These are phyloP conservation scores for Pisolithus marmoratus DNA, from an alignment of 768 basidiomycete species.

Conservation along the genomic window DNA sequence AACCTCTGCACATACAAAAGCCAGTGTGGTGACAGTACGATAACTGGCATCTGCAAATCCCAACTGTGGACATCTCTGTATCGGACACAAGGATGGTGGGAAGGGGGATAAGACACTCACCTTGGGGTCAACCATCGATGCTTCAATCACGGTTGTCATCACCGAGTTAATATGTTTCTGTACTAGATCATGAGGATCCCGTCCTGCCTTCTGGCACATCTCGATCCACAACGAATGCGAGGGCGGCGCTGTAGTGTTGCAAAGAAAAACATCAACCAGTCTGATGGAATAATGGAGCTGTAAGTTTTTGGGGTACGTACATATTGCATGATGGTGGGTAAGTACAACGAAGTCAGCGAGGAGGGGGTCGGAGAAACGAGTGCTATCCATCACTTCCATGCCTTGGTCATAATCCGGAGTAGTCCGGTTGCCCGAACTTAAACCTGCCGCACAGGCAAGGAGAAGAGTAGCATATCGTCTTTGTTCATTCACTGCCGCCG, in stretches of 20 bases:
- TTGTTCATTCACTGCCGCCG: constrained; percentile 42
- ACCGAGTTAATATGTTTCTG: constrained; percentile 44
- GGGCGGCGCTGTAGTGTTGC: constrained; percentile 9
- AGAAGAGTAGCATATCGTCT: constrained; percentile 48
- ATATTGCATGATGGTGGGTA: constrained; percentile 63
- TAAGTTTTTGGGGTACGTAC: constrained; percentile 33
- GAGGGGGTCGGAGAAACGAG: constrained; percentile 36
- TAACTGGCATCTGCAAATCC: constrained; percentile 67
- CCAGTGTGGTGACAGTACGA: constrained; percentile 66
- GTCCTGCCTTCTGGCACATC: constrained; percentile 58
- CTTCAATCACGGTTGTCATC: constrained; percentile 44
- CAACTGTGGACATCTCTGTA: constrained; percentile 22
- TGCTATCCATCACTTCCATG: constrained; percentile 18
- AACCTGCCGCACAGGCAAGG: constrained; percentile 35
- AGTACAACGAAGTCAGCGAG: constrained; percentile 59
- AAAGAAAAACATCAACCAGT: too few species aligned
- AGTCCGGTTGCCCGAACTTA: too few species aligned
- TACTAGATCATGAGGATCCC: constrained; percentile 64
- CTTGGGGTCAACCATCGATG: constrained; percentile 41
- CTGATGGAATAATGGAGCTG: background rate
- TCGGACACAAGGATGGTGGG: background rate
- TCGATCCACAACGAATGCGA: constrained; percentile 63
- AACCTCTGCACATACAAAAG: constrained; percentile 72
- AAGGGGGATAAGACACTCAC: constrained; percentile 27
- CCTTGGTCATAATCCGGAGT: too few species aligned